Conservation (phyloP, 129 eudicot genomes). For the Erigeron canadensis region DNA sequence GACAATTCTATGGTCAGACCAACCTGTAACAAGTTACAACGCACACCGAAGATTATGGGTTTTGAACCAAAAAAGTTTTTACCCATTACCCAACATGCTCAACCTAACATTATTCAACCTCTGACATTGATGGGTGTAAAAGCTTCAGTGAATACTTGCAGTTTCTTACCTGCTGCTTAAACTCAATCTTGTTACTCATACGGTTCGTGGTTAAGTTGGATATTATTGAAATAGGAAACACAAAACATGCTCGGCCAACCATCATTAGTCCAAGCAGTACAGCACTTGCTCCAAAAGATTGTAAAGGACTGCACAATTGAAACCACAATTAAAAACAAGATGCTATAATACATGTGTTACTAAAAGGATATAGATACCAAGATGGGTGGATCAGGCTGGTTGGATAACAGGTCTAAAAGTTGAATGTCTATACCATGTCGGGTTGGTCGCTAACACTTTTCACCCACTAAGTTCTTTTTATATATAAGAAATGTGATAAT, state of each 20-base stretch:
- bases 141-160: neutral
- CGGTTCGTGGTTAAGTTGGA: conserved; percentile 49
- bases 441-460: neutral
- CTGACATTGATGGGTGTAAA: conserved; percentile 1
- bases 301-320: conserved; percentile 53
- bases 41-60: no score
- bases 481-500: neutral
- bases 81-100: neutral
- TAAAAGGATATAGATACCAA: neutral
- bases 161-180: conserved; percentile 66
- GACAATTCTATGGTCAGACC: no score
- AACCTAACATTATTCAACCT: neutral
- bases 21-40: no score
- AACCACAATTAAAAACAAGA: neutral
- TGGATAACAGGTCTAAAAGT: neutral
- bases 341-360: neutral
- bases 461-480: neutral
- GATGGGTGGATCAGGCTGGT: neutral
- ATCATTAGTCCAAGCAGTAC: conserved; percentile 58
- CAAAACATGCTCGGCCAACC: conserved; percentile 77
- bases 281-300: conserved; percentile 62
- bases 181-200: conserved; percentile 36
- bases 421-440: neutral
- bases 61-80: neutral
- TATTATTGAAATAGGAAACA: conserved; percentile 68